Percentiles rank a stretch among this genome's conserved stretches.
These are phyloP conservation scores for Exophiala sp. DNA, from an alignment of 2,329 filamentous ascomycete genomes.

Conservation along the genomic window DNA sequence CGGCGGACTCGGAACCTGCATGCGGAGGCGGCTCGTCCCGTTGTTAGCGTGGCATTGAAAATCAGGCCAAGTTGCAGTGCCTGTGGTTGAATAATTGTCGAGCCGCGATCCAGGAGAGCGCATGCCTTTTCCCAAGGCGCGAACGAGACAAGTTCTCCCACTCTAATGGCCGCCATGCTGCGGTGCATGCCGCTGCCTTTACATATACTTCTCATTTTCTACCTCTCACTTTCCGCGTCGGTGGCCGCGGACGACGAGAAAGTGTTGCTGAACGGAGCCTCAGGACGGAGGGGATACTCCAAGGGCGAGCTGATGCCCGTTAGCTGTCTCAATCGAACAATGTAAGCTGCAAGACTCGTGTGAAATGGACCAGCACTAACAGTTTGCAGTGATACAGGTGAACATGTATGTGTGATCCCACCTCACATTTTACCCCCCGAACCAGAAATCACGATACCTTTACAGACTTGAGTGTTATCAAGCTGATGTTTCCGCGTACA, in stretches of 20 bases:
- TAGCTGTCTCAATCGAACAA: constrained; percentile 70
- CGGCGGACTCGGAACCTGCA: background rate
- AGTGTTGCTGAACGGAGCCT: constrained; percentile 1
- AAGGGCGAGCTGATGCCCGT: constrained; percentile 64
- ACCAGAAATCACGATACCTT: background rate
- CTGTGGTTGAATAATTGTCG: background rate
- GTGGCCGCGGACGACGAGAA: constrained; percentile 21
- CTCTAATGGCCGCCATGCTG: constrained; percentile 13
- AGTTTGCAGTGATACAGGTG: constrained; percentile 70
- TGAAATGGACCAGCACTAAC: background rate
- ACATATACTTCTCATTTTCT: constrained; percentile 23
- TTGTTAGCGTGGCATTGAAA: constrained; percentile 2
- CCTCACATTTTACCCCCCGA: background rate
- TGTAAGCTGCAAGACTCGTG: constrained; percentile 49
- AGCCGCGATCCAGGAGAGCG: background rate
- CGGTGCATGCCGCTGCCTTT: constrained; percentile 12
- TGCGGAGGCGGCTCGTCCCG: constrained; percentile 14
- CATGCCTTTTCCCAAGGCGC: background rate
- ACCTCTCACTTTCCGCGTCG: constrained; percentile 21
- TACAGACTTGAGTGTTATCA: background rate
- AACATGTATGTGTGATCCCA: constrained; percentile 56
- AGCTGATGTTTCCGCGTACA: constrained; percentile 24
- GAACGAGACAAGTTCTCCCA: constrained; percentile 2
- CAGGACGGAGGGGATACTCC: constrained; percentile 33
- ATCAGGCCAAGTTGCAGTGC: constrained; percentile 2